A percentile compares a stretch with the other conserved stretches of the same genome.
Conservation (phyloP, 1,284 basidiomycete genomes). For the Boletus mariae region DNA sequence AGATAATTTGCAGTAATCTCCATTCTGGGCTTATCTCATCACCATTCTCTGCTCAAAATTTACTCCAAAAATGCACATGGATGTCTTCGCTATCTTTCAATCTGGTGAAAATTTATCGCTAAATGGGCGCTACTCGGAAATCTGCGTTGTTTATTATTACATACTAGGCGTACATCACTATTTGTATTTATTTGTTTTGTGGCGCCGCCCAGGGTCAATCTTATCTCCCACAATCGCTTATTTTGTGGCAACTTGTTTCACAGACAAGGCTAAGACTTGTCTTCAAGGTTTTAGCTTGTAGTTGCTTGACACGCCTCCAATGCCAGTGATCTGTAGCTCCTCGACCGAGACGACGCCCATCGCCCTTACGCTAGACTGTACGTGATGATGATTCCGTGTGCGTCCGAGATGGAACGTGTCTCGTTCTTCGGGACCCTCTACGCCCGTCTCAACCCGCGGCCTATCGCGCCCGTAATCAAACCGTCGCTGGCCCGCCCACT, state of each 20-base stretch:
- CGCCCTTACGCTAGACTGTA: constrained; percentile 20
- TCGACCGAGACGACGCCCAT: constrained; percentile 5
- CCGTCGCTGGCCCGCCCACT: constrained; percentile 9
- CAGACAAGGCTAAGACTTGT: neutral
- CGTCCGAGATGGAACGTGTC: constrained; percentile 17
- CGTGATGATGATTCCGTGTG: constrained; percentile 19
- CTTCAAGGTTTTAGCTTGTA: neutral
- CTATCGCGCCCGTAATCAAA: constrained; percentile 5
- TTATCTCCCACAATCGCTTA: constrained; percentile 27
- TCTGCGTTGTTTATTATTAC: constrained; percentile 29
- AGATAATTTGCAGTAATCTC: constrained; percentile 19
- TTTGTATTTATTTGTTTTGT: constrained; percentile 25
- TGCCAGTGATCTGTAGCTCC: constrained; percentile 2
- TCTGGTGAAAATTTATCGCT: constrained; percentile 28
- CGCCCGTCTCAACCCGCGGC: constrained; percentile 21
- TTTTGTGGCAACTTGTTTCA: neutral
- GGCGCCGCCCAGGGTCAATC: constrained; percentile 34
- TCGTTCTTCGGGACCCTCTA: constrained; percentile 19
- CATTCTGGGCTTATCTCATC: constrained; percentile 9
- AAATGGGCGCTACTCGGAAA: constrained; percentile 29
- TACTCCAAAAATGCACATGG: constrained; percentile 6
- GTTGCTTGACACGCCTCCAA: neutral
- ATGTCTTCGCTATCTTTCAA: constrained; percentile 12
- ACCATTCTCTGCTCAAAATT: neutral
- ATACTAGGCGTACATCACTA: constrained; percentile 15